Conservation (phyloP, 2,329 filamentous ascomycete species). For the Alternaria dauci region DNA sequence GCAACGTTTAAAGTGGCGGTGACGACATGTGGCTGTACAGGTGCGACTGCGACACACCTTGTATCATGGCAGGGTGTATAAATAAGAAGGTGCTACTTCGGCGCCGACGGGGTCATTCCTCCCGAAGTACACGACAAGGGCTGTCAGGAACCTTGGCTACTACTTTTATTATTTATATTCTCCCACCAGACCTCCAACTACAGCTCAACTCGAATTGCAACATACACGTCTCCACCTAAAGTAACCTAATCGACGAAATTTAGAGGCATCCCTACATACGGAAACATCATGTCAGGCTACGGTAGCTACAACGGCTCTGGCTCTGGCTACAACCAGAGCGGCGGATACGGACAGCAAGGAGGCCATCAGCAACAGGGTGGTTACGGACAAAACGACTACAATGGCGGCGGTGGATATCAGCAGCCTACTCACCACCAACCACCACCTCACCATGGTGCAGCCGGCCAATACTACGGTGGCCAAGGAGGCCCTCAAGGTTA, state of each 20-base stretch:
- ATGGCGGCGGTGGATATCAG: conserved; percentile 21
- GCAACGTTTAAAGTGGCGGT: conserved; percentile 12
- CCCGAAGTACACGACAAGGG: background rate
- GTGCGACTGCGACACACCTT: background rate
- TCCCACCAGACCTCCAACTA: background rate
- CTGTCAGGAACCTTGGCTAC: background rate
- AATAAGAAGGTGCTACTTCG: conserved; percentile 8
- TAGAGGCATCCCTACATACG: background rate
- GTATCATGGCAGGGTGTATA: conserved; percentile 1
- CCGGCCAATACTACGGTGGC: conserved; percentile 25
- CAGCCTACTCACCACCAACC: conserved; percentile 12
- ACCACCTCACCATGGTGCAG: conserved; percentile 15
- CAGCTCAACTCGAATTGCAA: background rate
- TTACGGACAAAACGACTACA: conserved; percentile 14
- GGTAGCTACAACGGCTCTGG: conserved; percentile 6
- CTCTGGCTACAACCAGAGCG: conserved; percentile 14
- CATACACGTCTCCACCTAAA: background rate
- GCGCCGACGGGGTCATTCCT: background rate
- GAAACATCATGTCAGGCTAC: conserved; percentile 23
- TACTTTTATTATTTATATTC: background rate
- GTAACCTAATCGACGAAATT: background rate
- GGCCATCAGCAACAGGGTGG: conserved; percentile 14
- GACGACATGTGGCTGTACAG: conserved; percentile 12
- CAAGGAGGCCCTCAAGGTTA: conserved; percentile 18
- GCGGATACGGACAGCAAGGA: conserved; percentile 2